These are phyloP conservation scores for Cyclostephanos invisitatus DNA, from an alignment of 108 stramenopile species.

Conservation along the genomic window DNA sequence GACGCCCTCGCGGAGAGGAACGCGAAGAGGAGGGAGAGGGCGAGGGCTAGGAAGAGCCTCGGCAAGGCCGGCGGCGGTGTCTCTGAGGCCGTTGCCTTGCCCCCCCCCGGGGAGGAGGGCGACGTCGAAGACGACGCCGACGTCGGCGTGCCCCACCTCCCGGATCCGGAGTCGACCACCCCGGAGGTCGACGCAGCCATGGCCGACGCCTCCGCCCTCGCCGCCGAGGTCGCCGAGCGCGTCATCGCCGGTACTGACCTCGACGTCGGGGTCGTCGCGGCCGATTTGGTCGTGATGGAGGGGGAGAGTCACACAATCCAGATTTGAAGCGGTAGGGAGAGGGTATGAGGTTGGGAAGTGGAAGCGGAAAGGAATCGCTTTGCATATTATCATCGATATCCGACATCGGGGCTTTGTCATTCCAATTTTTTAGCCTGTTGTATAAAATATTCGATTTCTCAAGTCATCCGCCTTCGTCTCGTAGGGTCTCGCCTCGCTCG, in stretches of 20 bases:
- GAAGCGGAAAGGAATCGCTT: neutral
- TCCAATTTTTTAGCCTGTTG: no score
- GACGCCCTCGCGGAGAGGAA: conserved; percentile 74
- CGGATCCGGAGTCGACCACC: neutral
- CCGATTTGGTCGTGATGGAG: neutral
- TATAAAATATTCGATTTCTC: no score
- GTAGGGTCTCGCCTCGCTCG: no score
- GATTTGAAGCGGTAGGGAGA: neutral
- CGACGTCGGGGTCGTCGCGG: conserved; percentile 12
- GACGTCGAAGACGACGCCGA: neutral
- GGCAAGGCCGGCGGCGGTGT: neutral
- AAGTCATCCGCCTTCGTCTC: no score
- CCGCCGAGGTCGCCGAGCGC: conserved; percentile 41
- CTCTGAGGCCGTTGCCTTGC: neutral
- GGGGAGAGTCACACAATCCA: conserved; percentile 11
- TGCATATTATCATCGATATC: neutral
- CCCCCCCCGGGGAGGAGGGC: neutral
- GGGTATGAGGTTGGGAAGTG: neutral
- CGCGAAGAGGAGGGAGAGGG: conserved; percentile 74
- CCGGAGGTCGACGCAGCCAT: conserved; percentile 18
- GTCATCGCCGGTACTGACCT: conserved; percentile 17
- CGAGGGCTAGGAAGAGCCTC: conserved; percentile 52
- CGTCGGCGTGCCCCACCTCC: neutral
- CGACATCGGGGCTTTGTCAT: no score
- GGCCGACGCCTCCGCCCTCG: conserved; percentile 24